Base-by-base conservation (phyloP, 768 basidiomycete species). In the Dendrothele bispora region DNA sequence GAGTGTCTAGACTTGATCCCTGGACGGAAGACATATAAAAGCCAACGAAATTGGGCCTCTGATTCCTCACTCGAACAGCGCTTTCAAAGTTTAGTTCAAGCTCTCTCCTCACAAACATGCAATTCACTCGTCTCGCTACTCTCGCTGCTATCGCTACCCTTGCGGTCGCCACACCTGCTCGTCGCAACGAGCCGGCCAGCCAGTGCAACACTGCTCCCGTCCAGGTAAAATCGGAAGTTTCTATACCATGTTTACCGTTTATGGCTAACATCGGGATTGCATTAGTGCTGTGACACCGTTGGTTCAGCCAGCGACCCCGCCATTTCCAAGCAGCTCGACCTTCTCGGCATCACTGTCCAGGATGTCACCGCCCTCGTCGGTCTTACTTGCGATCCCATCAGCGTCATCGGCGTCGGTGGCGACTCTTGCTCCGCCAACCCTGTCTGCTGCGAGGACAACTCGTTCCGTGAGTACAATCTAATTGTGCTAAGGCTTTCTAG, bases 121-220 rank as follows among this genome's bases (percentile, higher is more conserved):
- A 39, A 28, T 43, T 55, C 43, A 52, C 39, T 10, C 43, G 40
- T 25, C 28, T 42, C 14, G 36, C 50, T 12, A 39, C 51, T 49
- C 10, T 44, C 25, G 39, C 55, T 30, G 49, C 46, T 32, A 28
- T 56, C 26, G 53, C 50, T 37, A 54, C 43, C 50, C 53, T 56
- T 55, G 55, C 53, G 53, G 55, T 38, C 39, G 55, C 55, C 50
- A 51, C 53, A 21, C 46, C 54, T 25, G 40, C 55, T 40, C 53
- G 44, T 34, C 46, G 50, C 17, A 46, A 53, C 35, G 41, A 45
- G 41, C 50, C 53, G 12, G 48, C 26, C 17, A 48, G 43, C 18
- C 43, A 25, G 18, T 60, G 58, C 51, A 46, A 43, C 46, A 58
- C 56, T 27, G 58, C 54, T n/a, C 10, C 39, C 7, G 11, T 55